Evolutionary conservation across 345 rosid genomes (phyloP).

Genomic region (Geranium rotundifolium): DNA sequence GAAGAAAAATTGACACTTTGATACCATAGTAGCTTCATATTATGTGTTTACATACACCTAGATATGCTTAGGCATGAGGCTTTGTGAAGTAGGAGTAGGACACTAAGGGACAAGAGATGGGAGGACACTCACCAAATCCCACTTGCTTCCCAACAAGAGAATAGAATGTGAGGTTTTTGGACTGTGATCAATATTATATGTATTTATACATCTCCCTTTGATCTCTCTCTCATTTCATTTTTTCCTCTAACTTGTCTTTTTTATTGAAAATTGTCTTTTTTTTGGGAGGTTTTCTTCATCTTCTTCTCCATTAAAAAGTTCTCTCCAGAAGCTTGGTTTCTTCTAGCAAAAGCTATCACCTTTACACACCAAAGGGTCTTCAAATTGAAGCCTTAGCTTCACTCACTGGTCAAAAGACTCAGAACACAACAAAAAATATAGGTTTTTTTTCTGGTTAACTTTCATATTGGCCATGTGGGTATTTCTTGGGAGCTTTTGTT

Average conservation of each 20-base stretch:
- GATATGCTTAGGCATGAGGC: no score
- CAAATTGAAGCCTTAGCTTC: slow-evolving; percentile 21
- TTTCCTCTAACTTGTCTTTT: no score
- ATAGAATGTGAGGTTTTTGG: slow-evolving; percentile 24
- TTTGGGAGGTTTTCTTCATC: no score
- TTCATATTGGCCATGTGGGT: slow-evolving; percentile 9
- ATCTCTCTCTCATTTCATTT: no score
- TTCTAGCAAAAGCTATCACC: slow-evolving; percentile 16
- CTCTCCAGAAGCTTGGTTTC: slow-evolving; percentile 28
- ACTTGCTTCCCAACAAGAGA: slow-evolving; percentile 47
- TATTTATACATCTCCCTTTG: no score
- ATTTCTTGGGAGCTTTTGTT: slow-evolving; percentile 12
- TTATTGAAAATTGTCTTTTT: no score
- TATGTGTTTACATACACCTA: no score
- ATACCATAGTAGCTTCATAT: no score
- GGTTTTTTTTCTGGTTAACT: slow-evolving; percentile 23
- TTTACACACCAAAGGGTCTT: slow-evolving; percentile 16
- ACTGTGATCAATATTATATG: no score
- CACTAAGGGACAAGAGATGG: no score
- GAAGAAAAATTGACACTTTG: no score
- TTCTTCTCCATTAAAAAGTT: slow-evolving; percentile 14
- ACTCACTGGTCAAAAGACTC: slow-evolving; percentile 26
- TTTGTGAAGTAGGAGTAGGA: no score
- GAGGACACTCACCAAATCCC: slow-evolving; percentile 52
- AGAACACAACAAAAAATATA: slow-evolving; percentile 8